Evolutionary conservation across 805 yeast genomes (phyloP), one percentile per base, ranked within the genome.

Genomic region (Candida mattraensis): DNA sequence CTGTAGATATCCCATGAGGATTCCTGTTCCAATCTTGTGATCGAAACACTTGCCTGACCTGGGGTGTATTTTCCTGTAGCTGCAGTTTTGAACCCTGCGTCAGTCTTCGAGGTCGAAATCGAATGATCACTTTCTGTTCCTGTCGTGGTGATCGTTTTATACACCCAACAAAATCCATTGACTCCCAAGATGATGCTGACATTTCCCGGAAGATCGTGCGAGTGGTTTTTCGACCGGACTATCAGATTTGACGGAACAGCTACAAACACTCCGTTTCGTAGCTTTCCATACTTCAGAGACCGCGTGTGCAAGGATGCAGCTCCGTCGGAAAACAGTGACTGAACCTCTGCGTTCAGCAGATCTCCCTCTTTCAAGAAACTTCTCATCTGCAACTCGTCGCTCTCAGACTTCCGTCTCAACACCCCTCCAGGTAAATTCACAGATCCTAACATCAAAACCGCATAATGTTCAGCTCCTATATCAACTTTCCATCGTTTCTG

Each of bases 341-440:
- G 99, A 12, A 93, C 96, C 61, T 93, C 99, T 27, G 97, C 96
- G 57, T 93, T 93, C 41, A 93, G 69, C 43, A 94, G 69, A 60
- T 93, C 99, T 11, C 99, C 99, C 55, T 94, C 99, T 57, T 93
- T 93, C 50, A 93, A 67, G 53, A 89, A 87, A 49, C 76, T 78
- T 53, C 99, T 76, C 99, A 94, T 93, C 57, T 91, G 96, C 46
- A 93, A 70, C 64, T 93, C 99, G 66, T 93, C 99, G 46, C 84
- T 80, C 56, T 94, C 99, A 21, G 89, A 80, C 59, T 94, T 93
- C 54, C 99, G 76, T 62, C 99, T 76, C 51, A 93, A 66, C 3
- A 93, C 85, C 37, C 99, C 99, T 35, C 99, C 99, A 2, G 99
- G 99, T 44, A 93, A 70, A 60, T 93, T 93, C 14, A 93, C 96